Conservation (phyloP, 768 basidiomycete species). For the Boletus edulis region DNA sequence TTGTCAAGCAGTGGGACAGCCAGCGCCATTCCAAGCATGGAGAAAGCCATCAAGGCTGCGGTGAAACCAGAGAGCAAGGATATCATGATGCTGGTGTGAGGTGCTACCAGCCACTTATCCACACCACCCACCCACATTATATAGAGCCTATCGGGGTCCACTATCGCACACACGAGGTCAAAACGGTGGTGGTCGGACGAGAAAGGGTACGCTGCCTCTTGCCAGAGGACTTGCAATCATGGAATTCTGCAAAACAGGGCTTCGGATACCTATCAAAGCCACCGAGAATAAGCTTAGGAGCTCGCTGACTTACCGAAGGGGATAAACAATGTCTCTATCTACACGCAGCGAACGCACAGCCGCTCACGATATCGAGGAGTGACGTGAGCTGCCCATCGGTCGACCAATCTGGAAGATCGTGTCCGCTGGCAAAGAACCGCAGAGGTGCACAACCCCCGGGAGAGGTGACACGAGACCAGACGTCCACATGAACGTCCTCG, state of each 20-base stretch:
- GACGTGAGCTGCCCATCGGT: background rate
- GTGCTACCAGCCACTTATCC: background rate
- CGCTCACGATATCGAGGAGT: background rate
- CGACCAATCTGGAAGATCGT: background rate
- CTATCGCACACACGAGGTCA: background rate
- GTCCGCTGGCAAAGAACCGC: background rate
- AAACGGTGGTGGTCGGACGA: background rate
- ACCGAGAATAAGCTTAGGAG: background rate
- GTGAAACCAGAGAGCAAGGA: background rate
- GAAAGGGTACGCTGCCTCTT: too few relatives aligned
- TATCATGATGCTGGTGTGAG: constrained; percentile 1
- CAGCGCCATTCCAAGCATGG: background rate
- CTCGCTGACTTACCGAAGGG: background rate
- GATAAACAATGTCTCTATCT: background rate
- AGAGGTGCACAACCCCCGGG: too few relatives aligned
- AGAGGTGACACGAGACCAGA: background rate
- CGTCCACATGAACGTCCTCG: background rate
- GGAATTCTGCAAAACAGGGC: background rate
- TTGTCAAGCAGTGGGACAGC: constrained; percentile 12
- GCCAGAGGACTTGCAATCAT: too few relatives aligned
- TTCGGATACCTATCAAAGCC: background rate
- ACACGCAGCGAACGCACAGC: background rate
- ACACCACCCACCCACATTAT: background rate
- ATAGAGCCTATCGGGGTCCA: background rate
- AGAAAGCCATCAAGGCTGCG: background rate